These are phyloP conservation scores for Orobanche coerulescens DNA, from an alignment of 257 asterid genomes.

Conservation along the genomic window DNA sequence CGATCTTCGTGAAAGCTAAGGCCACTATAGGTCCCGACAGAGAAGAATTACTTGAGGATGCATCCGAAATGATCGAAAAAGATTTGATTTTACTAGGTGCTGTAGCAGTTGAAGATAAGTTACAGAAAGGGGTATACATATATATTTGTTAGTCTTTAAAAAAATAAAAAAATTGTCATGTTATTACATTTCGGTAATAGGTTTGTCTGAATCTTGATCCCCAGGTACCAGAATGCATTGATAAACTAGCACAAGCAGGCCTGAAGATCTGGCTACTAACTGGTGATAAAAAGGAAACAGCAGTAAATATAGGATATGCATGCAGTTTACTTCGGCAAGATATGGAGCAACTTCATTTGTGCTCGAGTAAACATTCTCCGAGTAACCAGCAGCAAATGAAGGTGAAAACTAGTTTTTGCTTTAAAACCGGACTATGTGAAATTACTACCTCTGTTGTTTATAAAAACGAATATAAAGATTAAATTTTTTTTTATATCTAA, in stretches of 20 bases:
- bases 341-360: constrained; percentile 53
- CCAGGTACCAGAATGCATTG: constrained; percentile 73
- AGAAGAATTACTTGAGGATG: constrained; percentile 45
- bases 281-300: constrained; percentile 71
- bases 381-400: constrained; percentile 24
- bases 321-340: constrained; percentile 70
- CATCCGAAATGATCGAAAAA: constrained; percentile 55
- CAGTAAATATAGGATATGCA: constrained; percentile 65
- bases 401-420: constrained; percentile 37
- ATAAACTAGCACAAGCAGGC: constrained; percentile 74
- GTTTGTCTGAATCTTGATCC: background rate
- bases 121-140: constrained; percentile 56
- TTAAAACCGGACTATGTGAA: background rate
- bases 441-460: no score
- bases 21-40: constrained; percentile 41
- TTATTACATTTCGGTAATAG: background rate
- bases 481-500: no score
- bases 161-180: no score
- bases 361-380: constrained; percentile 29
- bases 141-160: background rate
- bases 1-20: constrained; percentile 35
- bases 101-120: constrained; percentile 63
- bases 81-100: constrained; percentile 57
- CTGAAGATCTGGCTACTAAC: constrained; percentile 64
- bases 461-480: no score